Base-by-base conservation (phyloP, 306 rosid genomes). In the Citrullus mucosospermus region DNA sequence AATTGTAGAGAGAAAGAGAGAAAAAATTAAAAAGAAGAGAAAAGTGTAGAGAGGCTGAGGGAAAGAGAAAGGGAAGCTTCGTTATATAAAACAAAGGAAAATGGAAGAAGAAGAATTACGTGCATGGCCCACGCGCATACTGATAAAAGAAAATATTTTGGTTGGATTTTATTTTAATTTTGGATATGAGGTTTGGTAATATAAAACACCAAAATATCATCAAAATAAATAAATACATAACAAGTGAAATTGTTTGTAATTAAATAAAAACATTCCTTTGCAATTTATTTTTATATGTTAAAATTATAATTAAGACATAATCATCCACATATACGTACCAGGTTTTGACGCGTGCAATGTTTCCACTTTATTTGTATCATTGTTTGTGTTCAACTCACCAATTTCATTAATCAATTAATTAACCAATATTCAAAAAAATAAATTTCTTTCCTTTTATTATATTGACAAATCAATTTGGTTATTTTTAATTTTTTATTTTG, bases 121-220 rank as follows among this genome's bases (percentile, higher is more conserved):
- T 76, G 89, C 83, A 81, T 85, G 98, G 92, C 93, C 97, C 97
- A 72, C 97, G 46, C 60, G 77, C 15, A 70, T 14, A 5, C 15
- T 25, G 55, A 43, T 69, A 20, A 1, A 41, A n/a, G 15, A n/a
- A 41, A 15, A 68, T 68, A 67, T 18, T 4, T 66, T 66, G 38
- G 8, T 28, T 66, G 32, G 43, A 1, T 32, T 63, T 30, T 18
- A 17, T 55, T 55, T 55, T 2, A 7, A 6, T 55, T 60, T 59
- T 59, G 5, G 13, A 59, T 25, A 9, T 59, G 73, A 38, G 28
- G 72, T 67, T 43, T 69, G 75, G 75, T 69, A 6, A 69, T 69
- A 44, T 20, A 69, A 69, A 69, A 41, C 9, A 36, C 17, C 75
- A 41, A 68, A 68, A 68, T 17, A 68, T 43, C 18, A 46, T 4